Evolutionary conservation across 495 filamentous ascomycete species (phyloP).

Genomic region (Penicillium riverlandense): DNA sequence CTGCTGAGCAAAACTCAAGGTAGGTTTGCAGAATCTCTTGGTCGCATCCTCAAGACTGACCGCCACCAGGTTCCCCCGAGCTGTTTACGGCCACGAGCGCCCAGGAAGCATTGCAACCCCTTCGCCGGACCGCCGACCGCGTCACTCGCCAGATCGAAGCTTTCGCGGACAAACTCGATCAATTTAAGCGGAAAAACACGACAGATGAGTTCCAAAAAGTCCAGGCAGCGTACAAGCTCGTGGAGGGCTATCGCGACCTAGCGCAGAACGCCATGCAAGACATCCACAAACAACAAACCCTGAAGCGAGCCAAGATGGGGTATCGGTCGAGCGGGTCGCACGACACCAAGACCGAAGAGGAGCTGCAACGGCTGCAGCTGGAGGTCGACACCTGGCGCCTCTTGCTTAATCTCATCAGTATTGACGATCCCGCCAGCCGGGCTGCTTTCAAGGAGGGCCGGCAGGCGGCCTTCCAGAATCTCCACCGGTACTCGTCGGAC

Average conservation of each 20-base stretch:
- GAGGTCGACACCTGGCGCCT: conserved; percentile 88
- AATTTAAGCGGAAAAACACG: conserved; percentile 40
- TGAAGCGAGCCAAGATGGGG: conserved; percentile 28
- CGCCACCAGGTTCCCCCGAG: conserved; percentile 17
- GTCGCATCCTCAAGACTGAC: conserved; percentile 8
- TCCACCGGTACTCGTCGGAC: conserved; percentile 55
- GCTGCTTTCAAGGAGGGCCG: conserved; percentile 28
- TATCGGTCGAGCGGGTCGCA: conserved; percentile 21
- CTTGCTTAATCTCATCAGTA: conserved; percentile 54
- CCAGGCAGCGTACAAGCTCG: conserved; percentile 37
- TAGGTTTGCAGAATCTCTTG: neutral
- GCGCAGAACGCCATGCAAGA: conserved; percentile 35
- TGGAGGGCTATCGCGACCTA: conserved; percentile 35
- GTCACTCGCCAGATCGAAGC: conserved; percentile 57
- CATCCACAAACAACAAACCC: conserved; percentile 26
- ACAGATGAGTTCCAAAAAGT: conserved; percentile 28
- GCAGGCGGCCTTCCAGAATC: conserved; percentile 31
- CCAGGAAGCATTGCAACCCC: conserved; percentile 45
- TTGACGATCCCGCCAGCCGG: conserved; percentile 35
- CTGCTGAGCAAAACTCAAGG: conserved; percentile 8
- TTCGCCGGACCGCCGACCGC: conserved; percentile 51
- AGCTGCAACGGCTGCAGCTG: conserved; percentile 56
- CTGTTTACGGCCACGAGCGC: conserved; percentile 44
- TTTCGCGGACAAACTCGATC: conserved; percentile 60
- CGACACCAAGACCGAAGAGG: conserved; percentile 40